Evolutionary conservation across 2,329 filamentous ascomycete species (phyloP), one percentile per base, ranked within the genome.

Genomic region (Exophiala sideris): DNA sequence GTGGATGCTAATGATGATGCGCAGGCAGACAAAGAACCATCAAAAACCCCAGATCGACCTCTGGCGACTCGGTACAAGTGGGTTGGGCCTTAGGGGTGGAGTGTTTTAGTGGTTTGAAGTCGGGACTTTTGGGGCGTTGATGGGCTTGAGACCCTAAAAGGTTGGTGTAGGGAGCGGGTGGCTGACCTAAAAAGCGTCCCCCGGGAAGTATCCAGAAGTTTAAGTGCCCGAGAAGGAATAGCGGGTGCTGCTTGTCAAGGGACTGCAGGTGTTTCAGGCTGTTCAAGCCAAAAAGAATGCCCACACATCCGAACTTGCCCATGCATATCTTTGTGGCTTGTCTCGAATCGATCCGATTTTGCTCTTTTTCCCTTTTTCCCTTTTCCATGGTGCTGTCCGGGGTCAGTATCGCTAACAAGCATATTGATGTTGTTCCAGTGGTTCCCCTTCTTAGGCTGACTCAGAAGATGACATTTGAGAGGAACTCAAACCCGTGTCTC

Each of bases 21-120:
- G 62, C 62, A 62, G 53, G 54, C 41, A 56, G 57, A 53, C 24
- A 44, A 24, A 21, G 20, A 20, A 44, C 29, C 34, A 63, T 58
- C 10, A 61, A 33, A 33, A 40, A 50, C 47, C 45, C 44, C 41
- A 54, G 45, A 52, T 51, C 50, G 34, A 40, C 46, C 41, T 5
- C 24, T 29, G 24, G 24, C 24, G 24, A 29, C 24, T 29, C 24
- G 24, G 24, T 29, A 29, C 24, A 44, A 24, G 41, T 24, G 18
- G 29, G 29, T 20, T 44, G 41, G 41, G 41, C 41, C 29, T 21
- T 24, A 12, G 41, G 21, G 41, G 41, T 24, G 41, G 11, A 24
- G 41, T n/a, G 21, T 12, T n/a, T 24, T 20, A 12, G 21, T 14
- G 8, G n/a, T 8, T n/a, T 24, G 21, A 24, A 24, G 3, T 29